Base-by-base conservation (phyloP, 108 stramenopile species). In the Bacterosira constricta region DNA sequence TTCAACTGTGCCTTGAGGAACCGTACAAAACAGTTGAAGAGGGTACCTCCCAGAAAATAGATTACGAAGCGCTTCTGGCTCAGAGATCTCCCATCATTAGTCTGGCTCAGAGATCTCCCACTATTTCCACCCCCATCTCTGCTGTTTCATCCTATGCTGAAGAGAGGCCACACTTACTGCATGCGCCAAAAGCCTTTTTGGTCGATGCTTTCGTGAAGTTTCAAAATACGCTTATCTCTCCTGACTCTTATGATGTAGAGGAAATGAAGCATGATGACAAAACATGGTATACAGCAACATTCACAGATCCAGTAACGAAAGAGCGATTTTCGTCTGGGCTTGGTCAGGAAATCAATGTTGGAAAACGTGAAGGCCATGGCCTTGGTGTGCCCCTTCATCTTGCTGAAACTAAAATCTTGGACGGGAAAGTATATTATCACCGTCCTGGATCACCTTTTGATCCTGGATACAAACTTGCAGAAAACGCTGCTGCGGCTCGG, bases 401-500 rank as follows among this genome's bases (percentile, higher is more conserved):
- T n/a, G 66, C 68, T 23, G 38, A 41, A 1, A 62, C 56, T 12
- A 63, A 21, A 32, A 46, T 77, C 0, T 17, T 57, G 4, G 53
- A 76, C n/a, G 69, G 62, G n/a, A 69, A 37, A 49, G 79, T 80
- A 5, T 80, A 69, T 31, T 80, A 74, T 57, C 12, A 18, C 18
- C 23, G 54, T 1, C 30, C 9, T 11, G n/a, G n/a, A n/a, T n/a
- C n/a, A n/a, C n/a, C n/a, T n/a, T n/a, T n/a, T n/a, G n/a, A n/a
- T n/a, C n/a, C n/a, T n/a, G n/a, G n/a, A n/a, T n/a, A n/a, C n/a
- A 47, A 36, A 38, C 61, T 63, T 38, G 73, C 79, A 0, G 53
- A 69, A 54, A 50, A 75, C 42, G 79, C 79, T 4, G 79, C 79
- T 7, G 79, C 73, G 25, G 79, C 79, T 3, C 59, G 79, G 1